These are phyloP conservation scores for Biscogniauxia marginata DNA, from an alignment of 2,329 filamentous ascomycete species.

Conservation along the genomic window DNA sequence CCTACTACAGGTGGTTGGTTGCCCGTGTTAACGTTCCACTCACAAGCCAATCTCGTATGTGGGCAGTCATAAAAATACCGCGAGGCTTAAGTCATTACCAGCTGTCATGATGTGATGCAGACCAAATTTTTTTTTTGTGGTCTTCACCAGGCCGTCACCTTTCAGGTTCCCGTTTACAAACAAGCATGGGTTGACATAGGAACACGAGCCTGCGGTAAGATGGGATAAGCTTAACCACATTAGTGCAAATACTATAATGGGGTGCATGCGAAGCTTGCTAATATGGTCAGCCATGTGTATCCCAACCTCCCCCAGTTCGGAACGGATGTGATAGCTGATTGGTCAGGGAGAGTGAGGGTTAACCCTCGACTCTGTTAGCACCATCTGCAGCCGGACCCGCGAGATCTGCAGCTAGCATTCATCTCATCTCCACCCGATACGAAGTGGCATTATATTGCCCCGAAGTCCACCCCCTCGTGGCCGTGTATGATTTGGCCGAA, in stretches of 20 bases:
- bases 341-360: background rate
- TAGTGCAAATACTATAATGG: background rate
- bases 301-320: background rate
- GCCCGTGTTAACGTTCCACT: background rate
- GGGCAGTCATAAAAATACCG: background rate
- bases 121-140: background rate
- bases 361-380: background rate
- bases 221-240: background rate
- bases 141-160: background rate
- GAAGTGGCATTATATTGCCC: background rate
- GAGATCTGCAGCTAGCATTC: background rate
- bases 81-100: background rate
- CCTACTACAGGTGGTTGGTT: background rate
- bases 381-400: background rate
- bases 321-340: background rate
- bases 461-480: background rate
- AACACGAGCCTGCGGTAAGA: background rate
- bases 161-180: too few relatives aligned
- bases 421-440: background rate
- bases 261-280: background rate
- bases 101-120: background rate
- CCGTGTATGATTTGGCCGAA: background rate
- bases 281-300: background rate
- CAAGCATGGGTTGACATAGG: background rate
- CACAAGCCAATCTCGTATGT: background rate